A percentile compares a stretch with the other conserved stretches of the same genome.
Conservation (phyloP, 306 rosid genomes). For the Erythrophleum fordii region DNA sequence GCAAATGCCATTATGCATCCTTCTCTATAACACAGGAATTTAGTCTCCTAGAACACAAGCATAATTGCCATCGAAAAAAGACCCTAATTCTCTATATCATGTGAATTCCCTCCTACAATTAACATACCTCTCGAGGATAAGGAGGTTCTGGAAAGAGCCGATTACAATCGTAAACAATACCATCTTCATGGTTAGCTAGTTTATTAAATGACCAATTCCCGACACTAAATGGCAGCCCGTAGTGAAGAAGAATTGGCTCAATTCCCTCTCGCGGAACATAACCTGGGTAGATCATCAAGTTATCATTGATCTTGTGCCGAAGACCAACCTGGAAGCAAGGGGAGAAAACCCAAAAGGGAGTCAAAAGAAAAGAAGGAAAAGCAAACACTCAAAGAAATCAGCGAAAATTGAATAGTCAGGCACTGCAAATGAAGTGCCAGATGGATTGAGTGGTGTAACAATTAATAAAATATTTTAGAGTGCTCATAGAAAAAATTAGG, state of each 20-base stretch:
- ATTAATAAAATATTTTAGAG: slow-evolving; percentile 1
- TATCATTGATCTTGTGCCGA: slow-evolving; percentile 93
- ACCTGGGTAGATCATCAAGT: slow-evolving; percentile 97
- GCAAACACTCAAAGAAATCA: slow-evolving; percentile 31
- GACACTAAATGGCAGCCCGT: slow-evolving; percentile 81
- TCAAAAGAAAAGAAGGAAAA: slow-evolving; percentile 12
- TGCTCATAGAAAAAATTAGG: slow-evolving; percentile 16
- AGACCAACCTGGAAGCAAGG: slow-evolving; percentile 74
- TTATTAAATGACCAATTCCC: slow-evolving; percentile 97
- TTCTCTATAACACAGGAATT: background rate
- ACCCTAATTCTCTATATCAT: slow-evolving; percentile 6
- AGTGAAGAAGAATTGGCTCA: slow-evolving; percentile 95
- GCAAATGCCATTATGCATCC: slow-evolving; percentile 8
- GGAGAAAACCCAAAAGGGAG: slow-evolving; percentile 13
- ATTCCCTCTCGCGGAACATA: slow-evolving; percentile 77
- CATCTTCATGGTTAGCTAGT: slow-evolving; percentile 81
- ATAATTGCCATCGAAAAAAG: background rate
- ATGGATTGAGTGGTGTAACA: background rate
- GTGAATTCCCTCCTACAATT: slow-evolving; percentile 14
- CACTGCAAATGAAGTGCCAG: slow-evolving; percentile 12
- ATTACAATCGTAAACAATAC: slow-evolving; percentile 77
- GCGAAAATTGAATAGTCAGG: slow-evolving; percentile 22
- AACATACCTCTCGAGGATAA: slow-evolving; percentile 85
- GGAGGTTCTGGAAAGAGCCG: slow-evolving; percentile 96
- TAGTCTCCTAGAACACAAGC: slow-evolving; percentile 5